Evolutionary conservation across 306 rosid species (phyloP), one percentile per base, ranked within the genome.

Genomic region (Castanopsis chinensis): DNA sequence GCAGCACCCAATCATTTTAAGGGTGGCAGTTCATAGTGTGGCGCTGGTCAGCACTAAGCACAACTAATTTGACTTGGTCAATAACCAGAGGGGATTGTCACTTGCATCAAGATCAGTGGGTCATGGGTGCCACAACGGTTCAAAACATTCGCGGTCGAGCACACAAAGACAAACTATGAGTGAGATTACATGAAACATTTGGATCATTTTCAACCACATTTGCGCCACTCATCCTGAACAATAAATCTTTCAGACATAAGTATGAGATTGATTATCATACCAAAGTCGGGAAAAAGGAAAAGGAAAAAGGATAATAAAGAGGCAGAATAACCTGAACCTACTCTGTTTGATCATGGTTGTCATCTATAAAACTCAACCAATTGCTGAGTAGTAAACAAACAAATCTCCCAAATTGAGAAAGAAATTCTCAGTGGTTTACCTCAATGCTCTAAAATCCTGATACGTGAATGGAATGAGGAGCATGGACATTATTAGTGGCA

Each of bases 41-140:
- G 65, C 19, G 73, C 78, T 61, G 78, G 83, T 71, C 45, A 21
- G 76, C 57, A 33, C 72, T 61, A 72, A 27, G 60, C 77, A 79
- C 55, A 59, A 53, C 68, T 56, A 59, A 71, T 41, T 41, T 51
- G 77, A 75, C 60, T 69, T 20, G 73, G 75, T 78, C 77, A 77
- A 56, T 76, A 43, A 18, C 70, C 49, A 71, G 73, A n/a, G 73
- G 65, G 78, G 19, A 43, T 79, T 77, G 80, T 73, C 71, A 73
- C 72, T 79, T 77, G 45, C 52, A 35, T 76, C 55, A 74, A 77
- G 77, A 77, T 71, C 85, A 67, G 79, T 71, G 82, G 83, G 53
- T 12, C 53, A 49, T 49, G 17, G 53, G 59, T 53, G 67, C 63
- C 83, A 85, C 76, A 74, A 55, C 65, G 41, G 75, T 55, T 56